Percentiles rank a stretch among this genome's conserved stretches.
Evolutionary conservation across 73 alveolate species (phyloP).

Genomic region (Paramecium bursaria): DNA sequence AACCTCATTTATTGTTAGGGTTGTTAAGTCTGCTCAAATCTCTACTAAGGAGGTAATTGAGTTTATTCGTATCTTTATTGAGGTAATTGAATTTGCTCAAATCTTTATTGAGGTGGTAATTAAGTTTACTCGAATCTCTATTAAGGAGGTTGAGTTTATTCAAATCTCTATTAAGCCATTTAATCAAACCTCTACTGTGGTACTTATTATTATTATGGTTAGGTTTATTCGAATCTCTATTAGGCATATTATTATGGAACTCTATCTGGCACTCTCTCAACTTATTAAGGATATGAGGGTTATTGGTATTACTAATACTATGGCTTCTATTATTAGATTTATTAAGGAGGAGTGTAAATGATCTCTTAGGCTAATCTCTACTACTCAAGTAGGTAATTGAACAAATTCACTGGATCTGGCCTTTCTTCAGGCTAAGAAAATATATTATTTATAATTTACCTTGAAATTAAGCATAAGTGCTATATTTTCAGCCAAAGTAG

Average conservation of each 20-base stretch:
- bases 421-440: background rate
- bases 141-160: no score
- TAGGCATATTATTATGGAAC: slow-evolving; percentile 5
- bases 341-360: background rate
- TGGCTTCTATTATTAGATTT: slow-evolving; percentile 1
- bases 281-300: background rate
- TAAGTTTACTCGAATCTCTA: no score
- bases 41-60: no score
- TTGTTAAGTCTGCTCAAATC: no score
- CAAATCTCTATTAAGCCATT: no score
- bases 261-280: background rate
- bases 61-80: no score
- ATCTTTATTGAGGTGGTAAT: no score
- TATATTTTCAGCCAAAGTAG: slow-evolving; percentile 19
- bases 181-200: no score
- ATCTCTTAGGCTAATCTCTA: slow-evolving; percentile 14
- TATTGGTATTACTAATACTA: background rate
- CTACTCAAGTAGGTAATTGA: slow-evolving; percentile 38
- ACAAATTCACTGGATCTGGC: slow-evolving; percentile 49
- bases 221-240: background rate
- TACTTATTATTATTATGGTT: slow-evolving; percentile 3
- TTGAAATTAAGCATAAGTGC: slow-evolving; percentile 54
- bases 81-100: no score
- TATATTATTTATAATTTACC: background rate
- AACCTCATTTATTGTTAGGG: no score